Conservation (phyloP, 2,329 filamentous ascomycete species). For the Penicillium sp. region DNA sequence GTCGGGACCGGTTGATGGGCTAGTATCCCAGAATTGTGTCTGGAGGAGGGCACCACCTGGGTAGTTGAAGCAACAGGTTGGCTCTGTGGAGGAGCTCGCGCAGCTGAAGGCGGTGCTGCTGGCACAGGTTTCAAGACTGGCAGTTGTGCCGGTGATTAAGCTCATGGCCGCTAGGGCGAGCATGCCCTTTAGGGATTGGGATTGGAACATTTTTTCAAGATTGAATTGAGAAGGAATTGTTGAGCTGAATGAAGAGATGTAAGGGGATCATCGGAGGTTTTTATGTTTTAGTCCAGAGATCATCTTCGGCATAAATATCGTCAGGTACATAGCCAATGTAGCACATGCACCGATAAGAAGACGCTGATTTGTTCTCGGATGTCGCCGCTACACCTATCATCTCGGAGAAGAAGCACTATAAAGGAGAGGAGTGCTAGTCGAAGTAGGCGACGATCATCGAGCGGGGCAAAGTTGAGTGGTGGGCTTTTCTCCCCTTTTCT, state of each 20-base stretch:
- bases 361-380: conserved; percentile 31
- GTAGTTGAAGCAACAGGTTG: conserved; percentile 59
- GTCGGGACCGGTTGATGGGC: conserved; percentile 54
- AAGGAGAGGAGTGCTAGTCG: neutral
- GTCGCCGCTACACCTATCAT: conserved; percentile 11
- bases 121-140: conserved; percentile 30
- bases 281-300: neutral
- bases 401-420: conserved; percentile 1
- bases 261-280: neutral
- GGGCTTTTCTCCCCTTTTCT: neutral
- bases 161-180: conserved; percentile 28
- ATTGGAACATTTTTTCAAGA: conserved; percentile 2
- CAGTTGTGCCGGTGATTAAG: conserved; percentile 23
- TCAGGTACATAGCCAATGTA: conserved; percentile 9
- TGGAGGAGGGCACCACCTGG: conserved; percentile 58
- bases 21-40: conserved; percentile 63
- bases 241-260: neutral
- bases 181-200: conserved; percentile 18
- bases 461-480: conserved; percentile 1
- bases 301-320: conserved; percentile 1
- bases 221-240: neutral
- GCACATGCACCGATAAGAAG: conserved; percentile 32
- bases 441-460: conserved; percentile 10
- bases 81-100: conserved; percentile 52
- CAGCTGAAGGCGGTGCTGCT: conserved; percentile 53